Evolutionary conservation across 1,139 yeast genomes (phyloP).

Genomic region (Geotrichum aggregatum): DNA sequence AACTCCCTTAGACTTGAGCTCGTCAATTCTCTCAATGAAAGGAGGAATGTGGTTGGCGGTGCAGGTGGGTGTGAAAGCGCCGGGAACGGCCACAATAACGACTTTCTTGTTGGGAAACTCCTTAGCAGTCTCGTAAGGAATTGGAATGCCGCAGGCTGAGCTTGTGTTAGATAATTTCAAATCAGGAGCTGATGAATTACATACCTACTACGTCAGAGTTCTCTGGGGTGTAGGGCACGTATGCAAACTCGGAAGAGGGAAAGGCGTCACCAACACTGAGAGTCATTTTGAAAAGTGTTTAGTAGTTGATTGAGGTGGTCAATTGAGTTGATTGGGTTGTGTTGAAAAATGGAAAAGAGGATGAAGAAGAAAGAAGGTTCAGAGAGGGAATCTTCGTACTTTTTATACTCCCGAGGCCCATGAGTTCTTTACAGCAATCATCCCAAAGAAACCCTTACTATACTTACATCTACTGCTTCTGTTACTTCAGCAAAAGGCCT

Average conservation of each 20-base stretch:
- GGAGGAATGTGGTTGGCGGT: slow-evolving; percentile 79
- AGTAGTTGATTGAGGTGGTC: no score
- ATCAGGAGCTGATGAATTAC: slow-evolving; percentile 31
- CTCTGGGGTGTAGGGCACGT: slow-evolving; percentile 53
- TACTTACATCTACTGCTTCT: no score
- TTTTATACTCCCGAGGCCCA: neutral
- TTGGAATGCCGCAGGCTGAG: slow-evolving; percentile 51
- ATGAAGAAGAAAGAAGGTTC: neutral
- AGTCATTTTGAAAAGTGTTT: slow-evolving; percentile 15
- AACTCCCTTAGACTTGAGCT: slow-evolving; percentile 65
- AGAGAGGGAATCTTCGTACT: neutral
- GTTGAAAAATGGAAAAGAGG: neutral
- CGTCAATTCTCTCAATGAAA: slow-evolving; percentile 49
- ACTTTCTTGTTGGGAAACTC: slow-evolving; percentile 51
- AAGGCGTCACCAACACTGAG: slow-evolving; percentile 37
- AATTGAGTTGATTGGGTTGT: no score
- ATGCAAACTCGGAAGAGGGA: slow-evolving; percentile 54
- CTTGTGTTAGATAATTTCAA: neutral
- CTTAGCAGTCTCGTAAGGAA: slow-evolving; percentile 48
- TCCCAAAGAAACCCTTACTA: no score
- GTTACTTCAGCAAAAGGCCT: no score
- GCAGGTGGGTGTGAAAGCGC: slow-evolving; percentile 90
- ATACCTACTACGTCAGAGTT: slow-evolving; percentile 42
- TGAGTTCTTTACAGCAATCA: no score
- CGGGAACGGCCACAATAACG: slow-evolving; percentile 78